A percentile compares a stretch with the other conserved stretches of the same genome.
These are phyloP conservation scores for Sorghum bicolor DNA, from an alignment of 176 grass and related monocot genomes.

Conservation along the genomic window DNA sequence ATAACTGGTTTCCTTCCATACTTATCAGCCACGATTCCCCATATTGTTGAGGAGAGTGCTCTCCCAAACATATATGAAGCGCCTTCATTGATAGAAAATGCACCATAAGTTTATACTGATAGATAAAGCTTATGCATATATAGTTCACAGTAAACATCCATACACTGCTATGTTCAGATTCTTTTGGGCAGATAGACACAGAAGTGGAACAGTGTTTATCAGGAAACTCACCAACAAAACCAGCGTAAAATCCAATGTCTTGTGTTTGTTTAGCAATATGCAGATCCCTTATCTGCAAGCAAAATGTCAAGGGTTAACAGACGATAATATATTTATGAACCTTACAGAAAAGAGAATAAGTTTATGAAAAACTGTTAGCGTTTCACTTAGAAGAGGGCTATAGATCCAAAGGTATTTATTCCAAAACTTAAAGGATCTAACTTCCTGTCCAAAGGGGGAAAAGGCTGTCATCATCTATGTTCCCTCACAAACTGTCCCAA, in stretches of 20 bases:
- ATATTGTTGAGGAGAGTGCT: slow-evolving; percentile 55
- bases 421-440: neutral
- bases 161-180: neutral
- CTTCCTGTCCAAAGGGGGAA: neutral
- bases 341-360: neutral
- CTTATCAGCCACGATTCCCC: slow-evolving; percentile 70
- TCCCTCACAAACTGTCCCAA: neutral
- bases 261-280: slow-evolving; percentile 58
- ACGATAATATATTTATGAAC: neutral
- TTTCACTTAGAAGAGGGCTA: neutral
- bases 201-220: neutral
- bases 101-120: neutral
- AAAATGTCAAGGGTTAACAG: neutral
- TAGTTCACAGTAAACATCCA: neutral
- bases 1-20: slow-evolving; percentile 70
- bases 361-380: neutral
- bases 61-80: slow-evolving; percentile 73
- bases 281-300: slow-evolving; percentile 56
- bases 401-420: neutral
- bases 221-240: slow-evolving; percentile 62
- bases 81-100: slow-evolving; percentile 43
- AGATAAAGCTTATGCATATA: neutral
- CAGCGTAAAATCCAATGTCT: slow-evolving; percentile 83
- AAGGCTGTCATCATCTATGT: neutral
- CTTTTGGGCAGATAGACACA: neutral